Evolutionary conservation across 2,329 filamentous ascomycete genomes (phyloP), one percentile per base, ranked within the genome.

Genomic region (Cercospora beticola): DNA sequence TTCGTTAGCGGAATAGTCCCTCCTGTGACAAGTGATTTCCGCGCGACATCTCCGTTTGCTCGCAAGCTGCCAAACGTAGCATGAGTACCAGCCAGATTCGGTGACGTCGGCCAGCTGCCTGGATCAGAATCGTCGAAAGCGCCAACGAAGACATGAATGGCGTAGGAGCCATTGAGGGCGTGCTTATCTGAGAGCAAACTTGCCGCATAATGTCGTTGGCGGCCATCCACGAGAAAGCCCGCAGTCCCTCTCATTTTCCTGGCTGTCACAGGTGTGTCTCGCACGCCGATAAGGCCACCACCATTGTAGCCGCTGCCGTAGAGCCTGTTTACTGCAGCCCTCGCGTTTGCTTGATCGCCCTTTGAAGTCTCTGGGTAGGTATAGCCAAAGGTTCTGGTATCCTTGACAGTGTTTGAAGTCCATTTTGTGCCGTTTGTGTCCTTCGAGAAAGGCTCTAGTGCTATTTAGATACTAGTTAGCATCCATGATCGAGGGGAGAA

Each of bases 81-180:
- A 71, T 90, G 85, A 0, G 86, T 86, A 2, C 90, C 90, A 2
- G 90, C 83, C 9, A 90, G 83, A 69, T 86, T 89, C 1, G 79
- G 74, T 0, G 86, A 83, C 49, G 77, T 76, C 0, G 82, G 76
- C 89, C 89, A 92, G 0, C 77, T 74, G 5, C 71, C 71, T 1
- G 82, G 74, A 46, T 88, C 81, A 3, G 75, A 72, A 0, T 85
- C 67, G 60, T 71, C 81, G 1, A 83, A 80, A 2, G 83, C 76
- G 0, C 89, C 91, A 1, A 93, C 76, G 79, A 93, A 94, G 68
- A 94, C 81, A 75, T 90, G 87, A 21, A 94, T 82, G 64, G 83
- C 84, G 74, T 90, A 92, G 0, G 89, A 87, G 0, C 85, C 86
- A 10, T 85, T 82, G 8, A 91, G 78, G 2, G 87, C 87, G 67